Evolutionary conservation across 176 grass and related monocot species (phyloP), one percentile per base, ranked within the genome.

Genomic region (Canna indica): DNA sequence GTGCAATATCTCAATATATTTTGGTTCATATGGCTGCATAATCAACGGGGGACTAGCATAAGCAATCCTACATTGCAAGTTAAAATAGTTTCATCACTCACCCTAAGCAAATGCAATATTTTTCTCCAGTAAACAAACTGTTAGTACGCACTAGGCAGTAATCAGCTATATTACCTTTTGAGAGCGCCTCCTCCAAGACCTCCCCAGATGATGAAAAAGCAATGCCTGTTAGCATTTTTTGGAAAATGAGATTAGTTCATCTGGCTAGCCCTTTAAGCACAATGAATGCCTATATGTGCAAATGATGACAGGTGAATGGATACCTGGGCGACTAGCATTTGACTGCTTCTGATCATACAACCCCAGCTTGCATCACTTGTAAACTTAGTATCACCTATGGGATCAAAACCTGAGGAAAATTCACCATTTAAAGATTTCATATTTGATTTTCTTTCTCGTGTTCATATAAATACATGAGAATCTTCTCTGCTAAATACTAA

Each of bases 261-360:
- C 56, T 73, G 34, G 41, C 42, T 18, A 41, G n/a, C 18, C 25
- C 31, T 28, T 58, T 25, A 48, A 42, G 36, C 46, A 29, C 31
- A 74, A 30, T 47, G 31, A 47, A n/a, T 10, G 22, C 24, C 60
- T 38, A 29, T 39, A 18, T 9, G 38, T 1, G 5, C 27, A 74
- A 3, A 78, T 57, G 24, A 18, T 26, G 50, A 74, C 57, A 67
- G 36, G 59, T 0, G 5, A 8, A 53, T 11, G 42, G 22, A 20
- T 28, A 90, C 95, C 89, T 99, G 90, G 28, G 90, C 86, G 59
- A 99, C 84, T 73, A 99, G 79, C 95, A 99, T 99, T 75, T 99
- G 95, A 68, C 95, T 99, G 73, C 95, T 94, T 99, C 95, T 99
- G 30, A 99, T 91, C 95, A 99, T 99, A 75, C 95, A 99, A 9